Conservation (phyloP, 164 flowering plant species). For the Liriodendron chinense region DNA sequence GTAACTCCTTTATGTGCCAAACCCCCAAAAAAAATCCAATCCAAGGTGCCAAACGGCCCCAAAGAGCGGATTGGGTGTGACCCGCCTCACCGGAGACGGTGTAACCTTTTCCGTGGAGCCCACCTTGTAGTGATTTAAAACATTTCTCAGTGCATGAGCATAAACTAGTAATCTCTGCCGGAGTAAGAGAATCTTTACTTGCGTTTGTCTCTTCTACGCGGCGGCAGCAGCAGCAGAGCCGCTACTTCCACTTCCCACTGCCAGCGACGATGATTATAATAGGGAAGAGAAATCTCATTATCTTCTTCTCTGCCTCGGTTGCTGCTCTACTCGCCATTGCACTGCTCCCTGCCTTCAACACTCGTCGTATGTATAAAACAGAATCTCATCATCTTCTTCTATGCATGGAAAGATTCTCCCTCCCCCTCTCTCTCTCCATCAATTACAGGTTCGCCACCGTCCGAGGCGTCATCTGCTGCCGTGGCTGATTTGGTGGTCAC, state of each 20-base stretch:
- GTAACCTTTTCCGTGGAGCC: too few species aligned
- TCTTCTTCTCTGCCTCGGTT: constrained; percentile 17
- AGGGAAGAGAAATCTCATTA: constrained; percentile 3
- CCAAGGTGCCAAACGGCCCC: too few species aligned
- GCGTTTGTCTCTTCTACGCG: too few species aligned
- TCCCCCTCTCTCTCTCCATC: background rate
- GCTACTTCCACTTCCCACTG: background rate
- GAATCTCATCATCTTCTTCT: background rate
- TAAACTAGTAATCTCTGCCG: too few species aligned
- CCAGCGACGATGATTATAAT: background rate
- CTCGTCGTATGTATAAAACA: constrained; percentile 2
- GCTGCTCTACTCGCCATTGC: constrained; percentile 19
- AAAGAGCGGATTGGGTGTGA: too few species aligned
- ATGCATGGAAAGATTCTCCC: background rate
- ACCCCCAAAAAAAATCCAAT: too few species aligned
- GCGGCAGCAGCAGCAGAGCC: too few species aligned
- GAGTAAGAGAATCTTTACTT: too few species aligned
- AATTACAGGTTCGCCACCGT: background rate
- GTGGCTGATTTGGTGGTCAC: constrained; percentile 68
- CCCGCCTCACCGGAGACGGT: too few species aligned
- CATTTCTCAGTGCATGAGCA: too few species aligned
- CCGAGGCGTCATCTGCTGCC: constrained; percentile 3
- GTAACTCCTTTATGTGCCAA: too few species aligned
- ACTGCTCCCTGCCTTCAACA: constrained; percentile 13
- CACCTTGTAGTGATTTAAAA: too few species aligned